Conservation (phyloP, 2,329 filamentous ascomycete genomes). For the Cyclaneusma minus region DNA sequence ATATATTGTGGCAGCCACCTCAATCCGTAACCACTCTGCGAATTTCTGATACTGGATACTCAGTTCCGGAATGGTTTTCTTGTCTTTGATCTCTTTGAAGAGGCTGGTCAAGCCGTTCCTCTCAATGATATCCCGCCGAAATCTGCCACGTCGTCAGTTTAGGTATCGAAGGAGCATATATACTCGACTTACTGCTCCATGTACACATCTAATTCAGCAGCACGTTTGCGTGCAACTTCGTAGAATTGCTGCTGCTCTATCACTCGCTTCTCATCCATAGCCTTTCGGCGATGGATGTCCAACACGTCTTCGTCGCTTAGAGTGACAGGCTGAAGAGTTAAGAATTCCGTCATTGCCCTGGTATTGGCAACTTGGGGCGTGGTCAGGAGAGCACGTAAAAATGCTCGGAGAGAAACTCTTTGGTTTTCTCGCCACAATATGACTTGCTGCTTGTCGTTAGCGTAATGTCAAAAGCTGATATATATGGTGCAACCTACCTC, state of each 20-base stretch:
- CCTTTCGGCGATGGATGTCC: constrained; percentile 67
- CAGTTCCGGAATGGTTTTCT: constrained; percentile 72
- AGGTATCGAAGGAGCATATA: not conserved
- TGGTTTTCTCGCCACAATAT: constrained; percentile 75
- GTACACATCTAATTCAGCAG: constrained; percentile 86
- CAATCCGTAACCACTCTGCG: constrained; percentile 93
- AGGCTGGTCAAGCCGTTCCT: constrained; percentile 77
- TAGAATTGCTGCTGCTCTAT: constrained; percentile 92
- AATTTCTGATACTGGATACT: constrained; percentile 97
- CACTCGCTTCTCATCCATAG: constrained; percentile 72
- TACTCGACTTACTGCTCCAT: constrained; percentile 66
- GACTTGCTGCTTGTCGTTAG: constrained; percentile 25
- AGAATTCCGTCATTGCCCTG: constrained; percentile 70
- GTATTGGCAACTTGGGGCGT: constrained; percentile 75
- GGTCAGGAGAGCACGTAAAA: constrained; percentile 70
- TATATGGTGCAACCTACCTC: constrained; percentile 6
- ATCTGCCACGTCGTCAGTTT: constrained; percentile 22
- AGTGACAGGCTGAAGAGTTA: constrained; percentile 56
- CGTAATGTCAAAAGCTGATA: constrained; percentile 7
- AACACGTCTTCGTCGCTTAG: constrained; percentile 69
- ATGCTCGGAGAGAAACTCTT: constrained; percentile 79
- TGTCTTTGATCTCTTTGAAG: constrained; percentile 84
- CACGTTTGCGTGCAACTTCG: constrained; percentile 80
- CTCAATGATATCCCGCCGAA: constrained; percentile 52
- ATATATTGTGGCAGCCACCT: constrained; percentile 91